A percentile compares a stretch with the other conserved stretches of the same genome.
phyloP scores from a whole-genome alignment of 2,329 filamentous ascomycete species.

The Tolypocladium ophioglossoides region DNA sequence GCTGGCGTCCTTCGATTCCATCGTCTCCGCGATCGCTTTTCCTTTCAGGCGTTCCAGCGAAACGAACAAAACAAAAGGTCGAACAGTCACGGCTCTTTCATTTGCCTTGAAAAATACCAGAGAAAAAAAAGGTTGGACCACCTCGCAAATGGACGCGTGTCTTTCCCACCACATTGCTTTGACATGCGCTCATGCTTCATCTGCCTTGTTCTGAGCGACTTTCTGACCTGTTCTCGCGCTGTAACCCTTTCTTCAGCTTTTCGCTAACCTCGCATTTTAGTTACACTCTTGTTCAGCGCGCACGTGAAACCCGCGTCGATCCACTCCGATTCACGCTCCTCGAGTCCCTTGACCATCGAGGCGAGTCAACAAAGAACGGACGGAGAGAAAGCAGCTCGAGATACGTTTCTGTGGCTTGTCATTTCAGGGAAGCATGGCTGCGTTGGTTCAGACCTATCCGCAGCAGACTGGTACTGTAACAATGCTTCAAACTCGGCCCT shows the following conservation, averaged over 20 bases:
- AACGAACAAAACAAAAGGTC: conserved; percentile 6
- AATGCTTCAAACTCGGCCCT: conserved; percentile 65
- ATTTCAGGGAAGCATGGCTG: conserved; percentile 55
- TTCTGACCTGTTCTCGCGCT: not conserved
- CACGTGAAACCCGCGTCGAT: not conserved
- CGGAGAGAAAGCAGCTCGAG: not conserved
- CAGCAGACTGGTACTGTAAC: conserved; percentile 64
- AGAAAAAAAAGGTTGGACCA: conserved; percentile 1
- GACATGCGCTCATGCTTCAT: not conserved
- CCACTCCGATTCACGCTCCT: not conserved
- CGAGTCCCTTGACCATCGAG: not conserved
- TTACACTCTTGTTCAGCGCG: not conserved
- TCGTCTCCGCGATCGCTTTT: conserved; percentile 24
- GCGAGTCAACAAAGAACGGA: not conserved
- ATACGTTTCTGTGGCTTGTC: not conserved
- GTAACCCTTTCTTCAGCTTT: not conserved
- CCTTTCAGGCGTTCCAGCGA: conserved; percentile 12
- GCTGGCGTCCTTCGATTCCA: conserved; percentile 45
- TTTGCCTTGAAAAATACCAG: not conserved
- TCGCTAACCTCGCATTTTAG: not conserved
- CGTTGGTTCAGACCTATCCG: conserved; percentile 71
- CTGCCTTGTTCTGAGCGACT: not conserved
- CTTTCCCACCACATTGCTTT: not conserved
- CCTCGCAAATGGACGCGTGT: not conserved
- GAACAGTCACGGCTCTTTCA: not conserved